Percentiles rank a stretch among this genome's conserved stretches.
These are phyloP conservation scores for Agrostemma githago DNA, from an alignment of 148 eudicot genomes.

Conservation along the genomic window DNA sequence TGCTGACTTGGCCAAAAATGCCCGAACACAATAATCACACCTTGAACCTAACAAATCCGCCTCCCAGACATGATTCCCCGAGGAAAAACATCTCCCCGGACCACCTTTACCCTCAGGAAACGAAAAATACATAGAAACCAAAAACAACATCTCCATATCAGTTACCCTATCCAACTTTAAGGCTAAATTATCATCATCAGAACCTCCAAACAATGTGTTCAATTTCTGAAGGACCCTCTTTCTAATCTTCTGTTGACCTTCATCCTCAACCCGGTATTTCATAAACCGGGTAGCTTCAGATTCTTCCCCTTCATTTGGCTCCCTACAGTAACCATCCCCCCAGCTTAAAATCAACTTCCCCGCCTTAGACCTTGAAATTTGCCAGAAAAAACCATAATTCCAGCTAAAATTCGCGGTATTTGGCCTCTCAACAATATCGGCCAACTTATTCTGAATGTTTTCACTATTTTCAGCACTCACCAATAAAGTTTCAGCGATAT, in stretches of 20 bases:
- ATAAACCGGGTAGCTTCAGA: slow-evolving; percentile 33
- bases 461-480: slow-evolving; percentile 58
- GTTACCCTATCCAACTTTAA: slow-evolving; percentile 74
- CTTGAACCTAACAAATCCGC: slow-evolving; percentile 44
- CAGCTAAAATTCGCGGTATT: slow-evolving; percentile 59
- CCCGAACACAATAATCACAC: slow-evolving; percentile 60
- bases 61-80: slow-evolving; percentile 65
- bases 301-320: slow-evolving; percentile 72
- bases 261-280: too few relatives aligned
- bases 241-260: too few relatives aligned
- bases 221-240: slow-evolving; percentile 25
- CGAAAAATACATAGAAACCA: slow-evolving; percentile 51
- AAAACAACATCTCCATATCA: slow-evolving; percentile 80
- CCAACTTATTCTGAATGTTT: slow-evolving; percentile 66
- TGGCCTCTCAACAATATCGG: slow-evolving; percentile 80
- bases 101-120: slow-evolving; percentile 53
- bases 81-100: slow-evolving; percentile 59
- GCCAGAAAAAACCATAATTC: slow-evolving; percentile 97
- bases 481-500: slow-evolving; percentile 58
- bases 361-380: slow-evolving; percentile 51
- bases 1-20: slow-evolving; percentile 61
- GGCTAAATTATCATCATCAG: slow-evolving; percentile 75
- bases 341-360: slow-evolving; percentile 78
- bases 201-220: slow-evolving; percentile 64
- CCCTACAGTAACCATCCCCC: slow-evolving; percentile 98